Evolutionary conservation across 163 green algal species (phyloP).

Genomic region (Scenedesmus sp.): DNA sequence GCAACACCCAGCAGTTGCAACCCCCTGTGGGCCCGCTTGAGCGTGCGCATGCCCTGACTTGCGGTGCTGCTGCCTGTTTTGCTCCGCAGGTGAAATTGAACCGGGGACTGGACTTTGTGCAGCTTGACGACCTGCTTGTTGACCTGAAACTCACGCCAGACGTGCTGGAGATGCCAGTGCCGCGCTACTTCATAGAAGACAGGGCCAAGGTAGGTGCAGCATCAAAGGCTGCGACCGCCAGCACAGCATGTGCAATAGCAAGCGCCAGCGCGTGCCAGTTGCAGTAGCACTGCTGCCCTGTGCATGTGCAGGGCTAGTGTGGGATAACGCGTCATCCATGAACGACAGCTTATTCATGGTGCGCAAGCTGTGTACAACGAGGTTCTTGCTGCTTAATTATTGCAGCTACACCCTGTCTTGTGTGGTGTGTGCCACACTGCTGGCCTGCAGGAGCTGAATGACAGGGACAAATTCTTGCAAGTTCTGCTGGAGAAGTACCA

Average conservation of each 20-base stretch:
- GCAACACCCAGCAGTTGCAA: background rate
- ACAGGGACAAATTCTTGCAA: constrained; percentile 79
- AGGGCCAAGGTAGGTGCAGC: constrained; percentile 61
- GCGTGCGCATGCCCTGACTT: background rate
- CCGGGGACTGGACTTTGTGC: constrained; percentile 80
- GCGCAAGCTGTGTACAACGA: background rate
- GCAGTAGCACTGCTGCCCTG: background rate
- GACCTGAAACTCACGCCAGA: constrained; percentile 91
- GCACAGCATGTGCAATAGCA: background rate
- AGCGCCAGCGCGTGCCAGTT: too few relatives aligned
- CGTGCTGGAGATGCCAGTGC: constrained; percentile 87
- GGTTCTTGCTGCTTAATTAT: too few relatives aligned
- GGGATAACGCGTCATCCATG: background rate
- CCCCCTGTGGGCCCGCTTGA: too few relatives aligned
- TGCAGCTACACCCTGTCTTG: too few relatives aligned
- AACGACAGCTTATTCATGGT: background rate
- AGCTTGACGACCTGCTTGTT: constrained; percentile 87
- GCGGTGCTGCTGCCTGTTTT: background rate
- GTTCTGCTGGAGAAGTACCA: constrained; percentile 84
- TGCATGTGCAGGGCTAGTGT: background rate
- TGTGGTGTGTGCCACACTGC: too few relatives aligned
- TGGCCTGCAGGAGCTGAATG: constrained; percentile 75
- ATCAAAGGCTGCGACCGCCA: too few relatives aligned
- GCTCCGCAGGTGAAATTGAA: constrained; percentile 78
- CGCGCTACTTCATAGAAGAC: constrained; percentile 88